Percentiles rank a stretch among this genome's conserved stretches.
Conservation (phyloP, 768 basidiomycete species). For the Serpula lacrymans region DNA sequence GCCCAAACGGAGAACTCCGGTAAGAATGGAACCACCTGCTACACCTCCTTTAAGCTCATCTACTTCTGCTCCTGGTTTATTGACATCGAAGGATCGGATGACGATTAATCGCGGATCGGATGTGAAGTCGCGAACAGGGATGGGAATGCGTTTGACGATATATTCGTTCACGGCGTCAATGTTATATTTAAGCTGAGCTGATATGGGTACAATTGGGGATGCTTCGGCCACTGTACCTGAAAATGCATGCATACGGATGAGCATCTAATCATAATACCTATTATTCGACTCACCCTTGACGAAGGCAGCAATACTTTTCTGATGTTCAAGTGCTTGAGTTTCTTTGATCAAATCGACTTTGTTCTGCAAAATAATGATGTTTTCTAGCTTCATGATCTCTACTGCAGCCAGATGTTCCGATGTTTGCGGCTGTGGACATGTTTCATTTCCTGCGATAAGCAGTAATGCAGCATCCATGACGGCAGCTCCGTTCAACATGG, state of each 20-base stretch:
- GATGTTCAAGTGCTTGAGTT: constrained; percentile 89
- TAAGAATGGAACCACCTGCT: constrained; percentile 94
- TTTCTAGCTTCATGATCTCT: constrained; percentile 98
- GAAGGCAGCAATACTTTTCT: constrained; percentile 93
- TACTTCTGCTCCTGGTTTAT: constrained; percentile 97
- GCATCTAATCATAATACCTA: not conserved
- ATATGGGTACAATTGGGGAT: constrained; percentile 98
- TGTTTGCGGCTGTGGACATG: constrained; percentile 98
- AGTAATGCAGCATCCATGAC: constrained; percentile 99
- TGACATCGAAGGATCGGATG: constrained; percentile 99
- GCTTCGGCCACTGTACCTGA: constrained; percentile 94
- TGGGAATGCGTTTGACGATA: constrained; percentile 94
- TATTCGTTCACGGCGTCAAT: constrained; percentile 99
- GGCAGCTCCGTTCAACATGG: constrained; percentile 99
- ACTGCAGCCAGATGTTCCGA: constrained; percentile 98
- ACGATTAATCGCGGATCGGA: constrained; percentile 93
- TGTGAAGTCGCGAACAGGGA: constrained; percentile 90
- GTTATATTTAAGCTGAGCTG: constrained; percentile 98
- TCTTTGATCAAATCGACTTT: constrained; percentile 99
- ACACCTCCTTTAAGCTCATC: constrained; percentile 98
- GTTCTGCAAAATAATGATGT: constrained; percentile 98
- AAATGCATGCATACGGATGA: not conserved
- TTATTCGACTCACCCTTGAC: constrained; percentile 69
- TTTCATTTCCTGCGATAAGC: constrained; percentile 96
- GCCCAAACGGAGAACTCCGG: constrained; percentile 85